Percentiles rank a stretch among this genome's conserved stretches.
These are phyloP conservation scores for Lathyrus tuberosus DNA, from an alignment of 306 rosid species.

Conservation along the genomic window DNA sequence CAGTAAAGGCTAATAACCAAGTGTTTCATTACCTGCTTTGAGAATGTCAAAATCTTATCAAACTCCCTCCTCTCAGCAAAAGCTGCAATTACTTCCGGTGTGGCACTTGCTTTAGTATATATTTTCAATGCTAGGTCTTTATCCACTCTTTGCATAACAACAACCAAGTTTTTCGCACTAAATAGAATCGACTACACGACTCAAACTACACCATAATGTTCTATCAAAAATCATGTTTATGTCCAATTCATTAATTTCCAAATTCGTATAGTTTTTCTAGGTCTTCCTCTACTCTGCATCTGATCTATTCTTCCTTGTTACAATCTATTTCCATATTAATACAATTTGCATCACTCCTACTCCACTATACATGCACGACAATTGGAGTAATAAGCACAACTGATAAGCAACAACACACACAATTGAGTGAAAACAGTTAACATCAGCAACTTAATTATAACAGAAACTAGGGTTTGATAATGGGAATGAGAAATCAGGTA, in stretches of 20 bases:
- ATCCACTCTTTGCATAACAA: slow-evolving; percentile 70
- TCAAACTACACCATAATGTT: too few relatives aligned
- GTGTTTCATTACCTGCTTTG: slow-evolving; percentile 69
- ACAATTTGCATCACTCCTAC: background rate
- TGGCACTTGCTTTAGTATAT: slow-evolving; percentile 92
- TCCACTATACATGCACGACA: background rate
- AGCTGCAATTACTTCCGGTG: slow-evolving; percentile 95
- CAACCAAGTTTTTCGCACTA: too few relatives aligned
- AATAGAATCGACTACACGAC: too few relatives aligned
- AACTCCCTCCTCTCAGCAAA: slow-evolving; percentile 94
- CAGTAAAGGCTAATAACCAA: background rate
- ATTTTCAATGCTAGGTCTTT: slow-evolving; percentile 90
- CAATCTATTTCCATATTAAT: background rate
- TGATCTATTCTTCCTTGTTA: too few relatives aligned
- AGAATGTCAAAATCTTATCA: slow-evolving; percentile 85
- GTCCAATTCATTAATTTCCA: too few relatives aligned
- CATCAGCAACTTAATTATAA: background rate
- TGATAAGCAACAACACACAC: background rate
- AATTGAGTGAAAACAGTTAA: background rate
- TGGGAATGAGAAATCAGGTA: background rate
- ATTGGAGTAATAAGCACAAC: background rate
- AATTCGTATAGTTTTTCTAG: too few relatives aligned
- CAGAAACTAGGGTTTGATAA: background rate
- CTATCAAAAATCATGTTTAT: too few relatives aligned
- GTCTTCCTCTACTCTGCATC: too few relatives aligned